Percentiles rank a stretch among this genome's conserved stretches.
Conservation (phyloP, 257 asterid genomes). For the Solanum lignicaule region DNA sequence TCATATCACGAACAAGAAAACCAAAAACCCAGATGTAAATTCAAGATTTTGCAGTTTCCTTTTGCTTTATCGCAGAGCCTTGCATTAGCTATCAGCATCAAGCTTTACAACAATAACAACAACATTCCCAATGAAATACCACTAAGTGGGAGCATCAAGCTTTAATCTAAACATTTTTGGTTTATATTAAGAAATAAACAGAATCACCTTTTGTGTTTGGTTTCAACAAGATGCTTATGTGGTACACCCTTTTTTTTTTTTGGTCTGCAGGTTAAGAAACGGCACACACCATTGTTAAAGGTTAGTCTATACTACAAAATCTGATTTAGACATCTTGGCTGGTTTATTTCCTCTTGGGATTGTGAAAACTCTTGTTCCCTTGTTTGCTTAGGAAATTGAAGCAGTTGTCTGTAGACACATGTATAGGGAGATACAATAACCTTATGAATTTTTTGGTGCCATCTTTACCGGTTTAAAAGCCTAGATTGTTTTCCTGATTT, state of each 20-base stretch:
- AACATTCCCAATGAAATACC: not conserved
- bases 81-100: not conserved
- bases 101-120: not conserved
- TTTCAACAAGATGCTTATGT: not conserved
- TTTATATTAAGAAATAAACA: not conserved
- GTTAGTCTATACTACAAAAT: conserved; percentile 10
- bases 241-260: not conserved
- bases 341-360: not conserved
- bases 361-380: not conserved
- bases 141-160: not conserved
- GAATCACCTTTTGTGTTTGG: not conserved
- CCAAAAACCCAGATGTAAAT: not conserved
- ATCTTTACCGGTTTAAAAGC: not conserved
- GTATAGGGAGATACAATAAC: not conserved
- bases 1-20: not conserved
- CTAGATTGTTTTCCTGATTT: not conserved
- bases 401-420: not conserved
- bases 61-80: not conserved
- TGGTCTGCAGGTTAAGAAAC: conserved; percentile 66
- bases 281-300: conserved; percentile 75
- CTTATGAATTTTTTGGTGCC: not conserved
- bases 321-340: not conserved
- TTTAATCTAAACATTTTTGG: not conserved
- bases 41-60: not conserved
- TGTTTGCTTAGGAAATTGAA: not conserved